Evolutionary conservation across 176 grass and related monocot species (phyloP), one percentile per base, ranked within the genome.

Genomic region (Pontederia crassipes): DNA sequence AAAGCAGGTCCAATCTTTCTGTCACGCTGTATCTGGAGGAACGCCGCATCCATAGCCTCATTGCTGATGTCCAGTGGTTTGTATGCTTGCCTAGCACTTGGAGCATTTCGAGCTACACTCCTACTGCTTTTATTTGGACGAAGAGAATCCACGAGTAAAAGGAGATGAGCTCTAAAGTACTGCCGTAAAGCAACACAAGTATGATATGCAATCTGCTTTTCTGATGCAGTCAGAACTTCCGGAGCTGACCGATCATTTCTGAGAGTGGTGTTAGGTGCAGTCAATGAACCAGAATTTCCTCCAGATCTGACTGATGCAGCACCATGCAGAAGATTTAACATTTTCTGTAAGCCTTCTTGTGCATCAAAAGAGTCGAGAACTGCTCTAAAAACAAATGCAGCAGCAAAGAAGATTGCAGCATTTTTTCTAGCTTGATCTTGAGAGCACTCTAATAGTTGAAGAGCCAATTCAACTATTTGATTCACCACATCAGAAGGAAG

Each of bases 141-240:
- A 62, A 98, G 73, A 66, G 88, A 98, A 83, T 98, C 93, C 28
- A 92, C 76, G 73, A 98, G 80, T 55, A 88, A 72, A 72, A 98
- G 78, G 14, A 91, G 84, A 77, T 98, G 87, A 52, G 93, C 93
- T 63, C 93, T 87, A 58, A 98, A 98, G 59, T 98, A 92, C 58
- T 92, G 93, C 8, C 87, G 77, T 51, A 98, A 70, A 24, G 87
- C 93, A 82, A 98, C 84, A 85, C 87, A 91, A 11, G 93, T 79
- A 78, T 98, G 93, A 46, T 98, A 98, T 17, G 87, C 84, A 61
- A 98, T 89, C 68, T 98, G 93, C 74, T 98, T 98, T 77, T 98
- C 93, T 70, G 78, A 85, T 35, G 77, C 61, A 54, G 93, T 85
- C 27, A 98, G 65, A 66, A 83, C 84, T 76, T 98, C 93, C 63